Conservation (phyloP, 352 stramenopile genomes). For the Pythium guiyangense region DNA sequence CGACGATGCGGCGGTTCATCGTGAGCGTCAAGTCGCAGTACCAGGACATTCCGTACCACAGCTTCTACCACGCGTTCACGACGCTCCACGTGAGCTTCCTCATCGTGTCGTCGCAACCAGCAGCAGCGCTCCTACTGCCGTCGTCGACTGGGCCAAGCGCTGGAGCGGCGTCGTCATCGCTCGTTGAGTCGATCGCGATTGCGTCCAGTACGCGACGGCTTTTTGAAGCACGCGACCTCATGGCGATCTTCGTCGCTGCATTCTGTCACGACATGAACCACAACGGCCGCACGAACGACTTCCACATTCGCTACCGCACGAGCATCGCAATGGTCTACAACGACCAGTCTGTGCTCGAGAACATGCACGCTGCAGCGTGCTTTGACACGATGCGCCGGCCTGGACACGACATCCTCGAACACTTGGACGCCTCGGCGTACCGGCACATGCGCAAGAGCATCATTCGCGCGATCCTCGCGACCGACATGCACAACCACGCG, state of each 20-base stretch:
- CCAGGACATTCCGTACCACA: conserved; percentile 83
- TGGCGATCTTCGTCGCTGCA: conserved; percentile 73
- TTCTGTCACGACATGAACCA: conserved; percentile 89
- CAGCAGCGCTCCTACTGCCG: neutral
- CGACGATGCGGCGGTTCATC: conserved; percentile 65
- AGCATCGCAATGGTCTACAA: conserved; percentile 84
- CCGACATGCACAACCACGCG: conserved; percentile 79
- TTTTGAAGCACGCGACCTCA: conserved; percentile 50
- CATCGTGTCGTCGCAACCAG: conserved; percentile 46
- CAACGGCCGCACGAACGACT: conserved; percentile 86
- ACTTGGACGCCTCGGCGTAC: conserved; percentile 31
- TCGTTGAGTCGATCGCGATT: too few relatives aligned
- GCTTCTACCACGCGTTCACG: conserved; percentile 80
- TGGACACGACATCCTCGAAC: conserved; percentile 63
- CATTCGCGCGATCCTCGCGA: conserved; percentile 77
- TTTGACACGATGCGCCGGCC: conserved; percentile 75
- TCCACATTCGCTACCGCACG: conserved; percentile 76
- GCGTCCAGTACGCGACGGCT: conserved; percentile 14
- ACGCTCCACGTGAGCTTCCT: conserved; percentile 81
- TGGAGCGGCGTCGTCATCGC: too few relatives aligned
- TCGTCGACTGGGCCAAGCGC: neutral
- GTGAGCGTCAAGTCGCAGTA: conserved; percentile 69
- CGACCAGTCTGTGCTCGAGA: conserved; percentile 86
- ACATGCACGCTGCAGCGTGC: conserved; percentile 80
- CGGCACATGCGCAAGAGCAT: conserved; percentile 61